Evolutionary conservation across 208 protist genomes (phyloP), one percentile per base, ranked within the genome.

Genomic region (Phytomonas francai): DNA sequence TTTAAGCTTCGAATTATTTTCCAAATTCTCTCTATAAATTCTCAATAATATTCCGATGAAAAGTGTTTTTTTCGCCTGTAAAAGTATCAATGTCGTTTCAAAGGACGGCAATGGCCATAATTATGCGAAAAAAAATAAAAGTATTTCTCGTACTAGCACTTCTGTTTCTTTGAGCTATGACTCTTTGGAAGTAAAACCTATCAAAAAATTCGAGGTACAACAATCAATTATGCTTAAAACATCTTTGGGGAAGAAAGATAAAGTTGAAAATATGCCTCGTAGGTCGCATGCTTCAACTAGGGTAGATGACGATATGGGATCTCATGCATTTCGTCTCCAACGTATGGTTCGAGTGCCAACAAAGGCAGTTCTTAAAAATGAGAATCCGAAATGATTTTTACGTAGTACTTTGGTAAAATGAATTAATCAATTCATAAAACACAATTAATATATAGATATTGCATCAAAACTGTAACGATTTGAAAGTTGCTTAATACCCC

Each of bases 1-100:
- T 70, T 25, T 1, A 33, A 33, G 54, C 30, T 70, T 34, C 59
- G 31, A 42, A 12, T 62, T 39, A 63, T 36, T 36, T 34, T 25
- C 7, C 59, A 12, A 27, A 4, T 5, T 65, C 14, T 71, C 2
- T 27, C 25, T 61, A 19, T 19, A 22, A 22, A 19, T 49, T 6
- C 4, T 49, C 6, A 19, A 49, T 49, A 19, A 22, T 49, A 49
- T 49, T 49, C 39, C 4, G 39, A 49, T 49, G 39, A 12, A 12
- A 49, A 49, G 39, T 49, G 39, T 3, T 3, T 49, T 49, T 49
- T 49, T 12, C 39, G 16, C 1, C 32, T 19, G 58, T 19, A 61
- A 61, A 22, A 19, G 58, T 61, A 34, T 61, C 6, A 12, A 61
- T 19, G 58, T 61, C 58, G 4, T 49, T 49, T 12, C 39, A 19